Evolutionary conservation across 345 rosid genomes (phyloP).

Genomic region (Pelargonium nanum): DNA sequence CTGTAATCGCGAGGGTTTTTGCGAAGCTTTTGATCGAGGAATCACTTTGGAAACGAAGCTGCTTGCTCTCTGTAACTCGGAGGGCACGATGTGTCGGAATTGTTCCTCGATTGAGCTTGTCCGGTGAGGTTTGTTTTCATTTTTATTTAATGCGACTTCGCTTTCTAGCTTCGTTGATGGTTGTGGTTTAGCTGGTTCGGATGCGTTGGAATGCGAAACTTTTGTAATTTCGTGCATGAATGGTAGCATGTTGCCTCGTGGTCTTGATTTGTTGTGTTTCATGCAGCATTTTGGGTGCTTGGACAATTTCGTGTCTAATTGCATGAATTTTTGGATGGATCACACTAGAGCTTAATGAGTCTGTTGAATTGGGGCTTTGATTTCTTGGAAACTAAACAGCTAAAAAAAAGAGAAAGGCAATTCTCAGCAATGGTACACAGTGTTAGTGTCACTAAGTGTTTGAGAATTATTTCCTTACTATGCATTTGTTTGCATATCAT

Average conservation of each 20-base stretch:
- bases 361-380: background rate
- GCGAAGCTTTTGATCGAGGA: background rate
- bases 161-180: too few relatives aligned
- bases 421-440: background rate
- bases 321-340: background rate
- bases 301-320: background rate
- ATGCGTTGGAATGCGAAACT: too few relatives aligned
- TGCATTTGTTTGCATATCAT: too few relatives aligned
- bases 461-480: background rate
- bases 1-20: background rate
- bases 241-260: background rate
- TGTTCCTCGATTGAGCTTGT: background rate
- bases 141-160: too few relatives aligned
- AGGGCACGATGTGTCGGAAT: background rate
- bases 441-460: background rate
- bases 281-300: background rate
- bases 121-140: too few relatives aligned
- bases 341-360: background rate
- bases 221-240: background rate
- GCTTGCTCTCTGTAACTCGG: background rate
- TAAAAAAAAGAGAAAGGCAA: background rate
- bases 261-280: background rate
- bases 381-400: background rate
- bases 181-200: too few relatives aligned
- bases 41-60: too few relatives aligned